phyloP scores from a whole-genome alignment of 345 rosid species.

The Salix suchowensis region DNA sequence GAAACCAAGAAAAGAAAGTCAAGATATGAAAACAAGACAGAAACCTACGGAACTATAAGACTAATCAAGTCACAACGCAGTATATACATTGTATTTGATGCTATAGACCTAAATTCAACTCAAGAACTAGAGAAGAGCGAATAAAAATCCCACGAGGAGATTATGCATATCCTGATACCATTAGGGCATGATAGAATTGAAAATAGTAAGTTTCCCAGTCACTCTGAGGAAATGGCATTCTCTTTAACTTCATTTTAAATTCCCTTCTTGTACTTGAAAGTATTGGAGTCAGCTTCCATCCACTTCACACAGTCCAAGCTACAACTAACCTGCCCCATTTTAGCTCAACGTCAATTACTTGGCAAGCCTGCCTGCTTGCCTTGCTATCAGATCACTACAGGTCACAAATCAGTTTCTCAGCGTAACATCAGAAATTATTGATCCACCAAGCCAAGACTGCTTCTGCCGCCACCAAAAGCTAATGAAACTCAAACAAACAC shows the following conservation, averaged over 20 bases:
- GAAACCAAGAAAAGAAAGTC: background rate
- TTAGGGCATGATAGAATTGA: background rate
- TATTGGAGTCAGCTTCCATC: conserved; percentile 13
- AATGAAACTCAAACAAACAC: conserved; percentile 29
- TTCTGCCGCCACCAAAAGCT: conserved; percentile 22
- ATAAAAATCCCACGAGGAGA: conserved; percentile 12
- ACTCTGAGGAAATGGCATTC: conserved; percentile 15
- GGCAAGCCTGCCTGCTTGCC: background rate
- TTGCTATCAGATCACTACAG: conserved; percentile 10
- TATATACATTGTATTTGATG: conserved; percentile 34
- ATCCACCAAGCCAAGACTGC: conserved; percentile 35
- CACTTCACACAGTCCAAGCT: conserved; percentile 10
- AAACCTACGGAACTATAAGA: conserved; percentile 18
- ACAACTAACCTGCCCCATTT: conserved; percentile 9
- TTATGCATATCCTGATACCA: background rate
- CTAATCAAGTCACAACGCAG: conserved; percentile 21
- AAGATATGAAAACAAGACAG: conserved; percentile 10
- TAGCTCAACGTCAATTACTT: background rate
- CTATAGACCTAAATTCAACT: conserved; percentile 15
- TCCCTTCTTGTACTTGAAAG: conserved; percentile 21
- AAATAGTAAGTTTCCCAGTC: conserved; percentile 7
- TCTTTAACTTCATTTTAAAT: background rate
- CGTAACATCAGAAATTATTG: conserved; percentile 26
- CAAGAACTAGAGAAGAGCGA: conserved; percentile 8
- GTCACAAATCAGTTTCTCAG: conserved; percentile 10